These are phyloP conservation scores for Gautieria morchelliformis DNA, from an alignment of 768 basidiomycete genomes.

Conservation along the genomic window DNA sequence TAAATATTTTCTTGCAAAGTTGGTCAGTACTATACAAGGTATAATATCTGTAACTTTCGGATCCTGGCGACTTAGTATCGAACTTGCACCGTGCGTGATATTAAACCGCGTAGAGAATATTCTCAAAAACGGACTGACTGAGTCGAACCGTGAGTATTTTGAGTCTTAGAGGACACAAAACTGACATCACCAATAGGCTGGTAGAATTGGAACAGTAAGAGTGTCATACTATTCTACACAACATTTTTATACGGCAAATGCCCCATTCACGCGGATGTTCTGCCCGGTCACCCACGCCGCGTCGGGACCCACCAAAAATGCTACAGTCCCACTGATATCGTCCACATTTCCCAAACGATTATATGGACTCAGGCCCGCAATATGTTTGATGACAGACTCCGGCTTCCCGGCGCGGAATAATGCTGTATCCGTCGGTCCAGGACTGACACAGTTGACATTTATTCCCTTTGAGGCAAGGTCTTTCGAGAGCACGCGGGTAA, in stretches of 20 bases:
- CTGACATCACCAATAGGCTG: no score
- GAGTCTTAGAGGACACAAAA: no score
- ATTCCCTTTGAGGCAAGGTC: slow-evolving; percentile 44
- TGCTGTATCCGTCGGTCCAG: slow-evolving; percentile 46
- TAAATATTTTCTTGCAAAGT: no score
- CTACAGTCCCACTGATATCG: slow-evolving; percentile 44
- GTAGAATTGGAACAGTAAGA: no score
- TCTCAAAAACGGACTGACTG: no score
- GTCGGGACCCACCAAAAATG: slow-evolving; percentile 42
- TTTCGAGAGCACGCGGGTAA: slow-evolving; percentile 47
- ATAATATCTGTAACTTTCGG: no score
- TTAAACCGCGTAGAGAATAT: no score
- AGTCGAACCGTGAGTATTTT: no score
- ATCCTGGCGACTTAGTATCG: no score
- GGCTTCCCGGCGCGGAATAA: slow-evolving; percentile 49
- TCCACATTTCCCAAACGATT: slow-evolving; percentile 39
- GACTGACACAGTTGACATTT: slow-evolving; percentile 49
- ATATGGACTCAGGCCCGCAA: slow-evolving; percentile 37
- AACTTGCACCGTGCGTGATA: no score
- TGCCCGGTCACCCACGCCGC: slow-evolving; percentile 52
- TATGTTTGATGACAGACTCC: slow-evolving; percentile 32
- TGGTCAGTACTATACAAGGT: no score
- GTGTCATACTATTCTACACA: no score
- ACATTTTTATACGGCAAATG: not conserved
- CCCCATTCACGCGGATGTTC: slow-evolving; percentile 49